Evolutionary conservation across 2,329 filamentous ascomycete genomes (phyloP).

Genomic region (Thielaviopsis ethacetica): DNA sequence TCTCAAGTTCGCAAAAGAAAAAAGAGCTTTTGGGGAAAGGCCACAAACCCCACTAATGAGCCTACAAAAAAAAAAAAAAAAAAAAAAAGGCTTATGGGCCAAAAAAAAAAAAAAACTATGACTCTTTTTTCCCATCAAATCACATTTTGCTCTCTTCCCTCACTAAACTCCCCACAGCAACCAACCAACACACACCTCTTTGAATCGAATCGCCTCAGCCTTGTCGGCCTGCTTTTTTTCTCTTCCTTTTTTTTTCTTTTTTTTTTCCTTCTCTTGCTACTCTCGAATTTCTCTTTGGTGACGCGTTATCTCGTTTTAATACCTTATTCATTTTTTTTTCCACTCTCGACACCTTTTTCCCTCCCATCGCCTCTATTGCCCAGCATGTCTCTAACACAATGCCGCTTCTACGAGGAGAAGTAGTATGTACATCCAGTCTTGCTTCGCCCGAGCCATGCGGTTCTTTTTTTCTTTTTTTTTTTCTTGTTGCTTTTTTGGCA

Average conservation of each 20-base stretch:
- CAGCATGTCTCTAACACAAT: constrained; percentile 90
- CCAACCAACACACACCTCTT: no score
- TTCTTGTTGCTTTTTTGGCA: not conserved
- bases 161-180: not conserved
- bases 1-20: not conserved
- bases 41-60: constrained; percentile 1
- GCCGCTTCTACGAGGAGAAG: constrained; percentile 95
- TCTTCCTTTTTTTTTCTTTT: not conserved
- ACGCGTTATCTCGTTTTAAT: not conserved
- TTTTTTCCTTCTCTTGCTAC: not conserved
- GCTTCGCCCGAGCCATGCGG: not conserved
- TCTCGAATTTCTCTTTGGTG: not conserved
- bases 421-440: constrained; percentile 27
- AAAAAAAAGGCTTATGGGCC: constrained; percentile 7
- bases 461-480: not conserved
- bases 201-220: constrained; percentile 6
- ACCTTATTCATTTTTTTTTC: not conserved
- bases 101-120: constrained; percentile 11
- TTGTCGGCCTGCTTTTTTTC: constrained; percentile 4
- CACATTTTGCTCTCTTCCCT: constrained; percentile 2
- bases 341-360: not conserved
- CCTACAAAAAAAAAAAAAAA: not conserved
- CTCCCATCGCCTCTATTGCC: constrained; percentile 23
- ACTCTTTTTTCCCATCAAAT: constrained; percentile 11
- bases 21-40: no score